phyloP scores from a whole-genome alignment of 305 asterid genomes.

The Fraxinus sp. region DNA sequence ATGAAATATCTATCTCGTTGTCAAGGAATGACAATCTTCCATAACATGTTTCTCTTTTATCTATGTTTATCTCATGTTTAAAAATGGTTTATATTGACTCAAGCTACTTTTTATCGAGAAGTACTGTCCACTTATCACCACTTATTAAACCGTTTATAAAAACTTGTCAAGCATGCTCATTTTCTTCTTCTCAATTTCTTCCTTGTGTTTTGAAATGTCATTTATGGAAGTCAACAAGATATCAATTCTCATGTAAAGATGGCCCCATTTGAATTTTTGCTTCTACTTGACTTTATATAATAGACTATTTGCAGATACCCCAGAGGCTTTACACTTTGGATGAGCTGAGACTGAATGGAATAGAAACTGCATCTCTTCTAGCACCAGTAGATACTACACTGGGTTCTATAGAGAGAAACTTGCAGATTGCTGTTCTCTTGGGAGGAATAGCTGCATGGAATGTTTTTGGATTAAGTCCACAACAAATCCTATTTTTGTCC shows the following conservation, averaged over 20 bases:
- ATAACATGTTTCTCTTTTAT: background rate
- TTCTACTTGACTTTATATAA: slow-evolving; percentile 20
- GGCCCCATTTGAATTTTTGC: background rate
- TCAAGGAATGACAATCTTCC: background rate
- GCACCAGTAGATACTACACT: slow-evolving; percentile 80
- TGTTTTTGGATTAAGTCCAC: slow-evolving; percentile 50
- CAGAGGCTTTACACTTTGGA: slow-evolving; percentile 88
- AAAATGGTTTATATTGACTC: background rate
- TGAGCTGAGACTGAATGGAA: slow-evolving; percentile 84
- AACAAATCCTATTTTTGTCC: slow-evolving; percentile 53
- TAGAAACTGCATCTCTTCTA: slow-evolving; percentile 64
- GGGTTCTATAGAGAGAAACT: slow-evolving; percentile 64
- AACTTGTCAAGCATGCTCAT: background rate
- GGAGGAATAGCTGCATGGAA: slow-evolving; percentile 75
- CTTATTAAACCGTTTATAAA: background rate
- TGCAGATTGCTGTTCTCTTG: slow-evolving; percentile 66
- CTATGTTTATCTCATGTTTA: background rate
- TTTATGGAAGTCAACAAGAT: background rate
- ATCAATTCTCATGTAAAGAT: background rate
- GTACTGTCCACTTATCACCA: too few relatives aligned
- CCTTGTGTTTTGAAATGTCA: background rate
- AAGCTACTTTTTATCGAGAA: background rate
- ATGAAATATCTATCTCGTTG: background rate
- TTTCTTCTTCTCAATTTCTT: background rate
- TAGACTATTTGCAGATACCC: slow-evolving; percentile 72